Conservation (phyloP, 495 filamentous ascomycete genomes). For the Xanthoparmelia taractica region DNA sequence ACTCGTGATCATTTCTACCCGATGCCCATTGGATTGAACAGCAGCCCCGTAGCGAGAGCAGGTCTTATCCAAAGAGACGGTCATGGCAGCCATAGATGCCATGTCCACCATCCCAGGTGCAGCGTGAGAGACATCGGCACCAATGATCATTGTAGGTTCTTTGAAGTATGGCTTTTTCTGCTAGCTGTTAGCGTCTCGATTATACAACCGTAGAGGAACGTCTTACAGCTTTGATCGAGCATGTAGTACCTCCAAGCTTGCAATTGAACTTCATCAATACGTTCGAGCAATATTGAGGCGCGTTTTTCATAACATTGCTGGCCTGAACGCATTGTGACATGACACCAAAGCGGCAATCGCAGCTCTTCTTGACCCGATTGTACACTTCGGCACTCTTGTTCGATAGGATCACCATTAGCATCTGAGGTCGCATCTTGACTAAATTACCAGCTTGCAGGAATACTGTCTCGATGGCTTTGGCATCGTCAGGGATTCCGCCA, state of each 20-base stretch:
- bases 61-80: conserved; percentile 64
- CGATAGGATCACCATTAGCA: conserved; percentile 59
- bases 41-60: conserved; percentile 66
- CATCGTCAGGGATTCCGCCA: conserved; percentile 38
- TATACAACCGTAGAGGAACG: neutral
- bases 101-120: conserved; percentile 48
- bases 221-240: conserved; percentile 27
- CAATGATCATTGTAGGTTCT: conserved; percentile 64
- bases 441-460: conserved; percentile 43
- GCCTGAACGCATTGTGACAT: conserved; percentile 65
- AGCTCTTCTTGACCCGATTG: conserved; percentile 69
- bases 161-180: conserved; percentile 29
- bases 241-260: conserved; percentile 81
- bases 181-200: conserved; percentile 12
- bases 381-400: conserved; percentile 61
- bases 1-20: conserved; percentile 63
- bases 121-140: conserved; percentile 83
- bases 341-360: conserved; percentile 71
- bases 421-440: conserved; percentile 34
- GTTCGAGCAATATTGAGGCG: conserved; percentile 77
- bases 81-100: conserved; percentile 81
- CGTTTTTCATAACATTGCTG: conserved; percentile 50
- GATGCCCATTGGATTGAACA: conserved; percentile 68
- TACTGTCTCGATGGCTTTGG: conserved; percentile 44
- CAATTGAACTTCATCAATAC: conserved; percentile 91